Conservation (phyloP, 768 basidiomycete genomes). For the Trametes cingulata region DNA sequence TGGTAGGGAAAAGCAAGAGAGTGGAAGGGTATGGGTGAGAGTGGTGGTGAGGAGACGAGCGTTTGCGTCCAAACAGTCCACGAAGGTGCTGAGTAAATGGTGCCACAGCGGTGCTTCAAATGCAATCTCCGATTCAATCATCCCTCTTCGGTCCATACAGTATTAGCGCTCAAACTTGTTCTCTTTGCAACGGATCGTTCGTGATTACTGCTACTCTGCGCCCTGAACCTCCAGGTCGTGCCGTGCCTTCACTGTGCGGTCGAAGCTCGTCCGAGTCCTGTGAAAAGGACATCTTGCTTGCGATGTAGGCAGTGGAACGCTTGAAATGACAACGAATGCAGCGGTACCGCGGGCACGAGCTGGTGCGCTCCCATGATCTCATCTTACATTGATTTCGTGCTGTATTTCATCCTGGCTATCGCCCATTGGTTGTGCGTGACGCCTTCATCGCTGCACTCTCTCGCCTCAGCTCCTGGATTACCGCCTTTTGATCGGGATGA, state of each 20-base stretch:
- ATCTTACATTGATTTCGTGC: too few relatives aligned
- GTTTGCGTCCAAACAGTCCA: background rate
- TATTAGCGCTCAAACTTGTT: background rate
- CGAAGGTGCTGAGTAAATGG: conserved; percentile 11
- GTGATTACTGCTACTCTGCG: background rate
- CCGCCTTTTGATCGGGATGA: conserved; percentile 50
- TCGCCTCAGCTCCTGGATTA: conserved; percentile 79
- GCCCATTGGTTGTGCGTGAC: conserved; percentile 32
- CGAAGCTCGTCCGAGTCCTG: too few relatives aligned
- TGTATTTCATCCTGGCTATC: conserved; percentile 18
- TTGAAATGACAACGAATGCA: too few relatives aligned
- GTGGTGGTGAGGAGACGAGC: background rate
- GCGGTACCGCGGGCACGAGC: too few relatives aligned
- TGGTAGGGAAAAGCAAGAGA: conserved; percentile 3
- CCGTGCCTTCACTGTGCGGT: too few relatives aligned
- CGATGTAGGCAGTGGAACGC: too few relatives aligned
- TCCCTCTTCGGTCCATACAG: background rate
- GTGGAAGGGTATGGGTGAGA: background rate
- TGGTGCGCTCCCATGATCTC: too few relatives aligned
- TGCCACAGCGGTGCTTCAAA: conserved; percentile 1
- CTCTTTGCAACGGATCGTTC: background rate
- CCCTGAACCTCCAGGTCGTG: too few relatives aligned
- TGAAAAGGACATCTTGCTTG: too few relatives aligned
- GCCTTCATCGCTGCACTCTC: conserved; percentile 53
- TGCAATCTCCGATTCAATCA: background rate